Evolutionary conservation across 2,329 filamentous ascomycete genomes (phyloP), one percentile per base, ranked within the genome.

Genomic region (Beauveria medogensis): DNA sequence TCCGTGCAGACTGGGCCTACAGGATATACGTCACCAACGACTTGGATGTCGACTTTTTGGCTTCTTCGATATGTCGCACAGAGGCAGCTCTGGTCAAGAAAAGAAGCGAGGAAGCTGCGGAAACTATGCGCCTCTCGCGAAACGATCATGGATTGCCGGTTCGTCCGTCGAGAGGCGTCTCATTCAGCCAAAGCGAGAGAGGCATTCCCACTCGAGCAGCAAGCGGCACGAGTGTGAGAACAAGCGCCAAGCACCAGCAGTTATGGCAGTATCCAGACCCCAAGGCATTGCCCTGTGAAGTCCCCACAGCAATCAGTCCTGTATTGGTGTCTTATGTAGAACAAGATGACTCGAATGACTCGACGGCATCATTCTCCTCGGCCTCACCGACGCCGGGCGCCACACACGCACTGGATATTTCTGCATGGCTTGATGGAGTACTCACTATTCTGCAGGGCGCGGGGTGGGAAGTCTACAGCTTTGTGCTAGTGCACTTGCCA

Each of bases 381-480:
- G 59, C 67, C 72, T 26, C 71, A 14, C 40, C 56, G 52, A 73
- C 73, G 60, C 10, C 26, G 8, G 12, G 20, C 5, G 9, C 22
- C n/a, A 70, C 75, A n/a, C 73, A 76, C 2, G 73, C 80, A 8
- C 75, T 91, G 59, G 81, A 85, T 59, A 80, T 88, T 52, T 79
- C 81, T 16, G 73, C 80, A 46, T 96, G 91, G 89, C 79, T 96
- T n/a, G 89, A 92, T 64, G 81, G 86, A 12, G 79, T 95, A 43
- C 82, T 91, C 28, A 80, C 80, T n/a, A 76, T 94, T n/a, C 76
- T 96, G 48, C 82, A 86, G 60, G 89, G 88, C 46, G 83, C 85
- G 53, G 88, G 94, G 64, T 97, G 93, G 92, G 92, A 97, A 70
- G 79, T 96, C 1, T 96, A 96, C 77, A 93, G 91, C 73, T 97